A percentile compares a stretch with the other conserved stretches of the same genome.
Evolutionary conservation across 768 basidiomycete species (phyloP).

Genomic region (Boletus reticulatus): DNA sequence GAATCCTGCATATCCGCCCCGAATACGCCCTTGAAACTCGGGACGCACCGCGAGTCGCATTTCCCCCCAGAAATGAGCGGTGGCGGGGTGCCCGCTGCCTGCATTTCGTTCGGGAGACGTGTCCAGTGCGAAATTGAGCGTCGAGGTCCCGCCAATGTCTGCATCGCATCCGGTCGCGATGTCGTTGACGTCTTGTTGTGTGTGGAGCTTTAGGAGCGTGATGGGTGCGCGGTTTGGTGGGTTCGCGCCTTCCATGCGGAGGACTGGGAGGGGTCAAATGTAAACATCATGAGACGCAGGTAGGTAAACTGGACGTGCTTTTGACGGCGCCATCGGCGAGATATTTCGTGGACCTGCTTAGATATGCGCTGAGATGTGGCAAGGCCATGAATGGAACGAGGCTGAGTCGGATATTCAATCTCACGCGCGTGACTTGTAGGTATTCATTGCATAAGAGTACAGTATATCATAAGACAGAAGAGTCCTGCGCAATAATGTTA

Average conservation of each 20-base stretch:
- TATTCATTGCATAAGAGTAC: no score
- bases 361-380: slow-evolving; percentile 29
- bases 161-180: slow-evolving; percentile 81
- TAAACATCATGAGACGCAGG: background rate
- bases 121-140: slow-evolving; percentile 74
- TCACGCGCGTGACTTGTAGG: background rate
- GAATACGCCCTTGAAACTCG: slow-evolving; percentile 63
- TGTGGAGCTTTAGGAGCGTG: slow-evolving; percentile 65
- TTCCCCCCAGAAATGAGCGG: slow-evolving; percentile 76
- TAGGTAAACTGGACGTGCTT: slow-evolving; percentile 32
- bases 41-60: slow-evolving; percentile 70
- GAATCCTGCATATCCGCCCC: slow-evolving; percentile 90
- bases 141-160: slow-evolving; percentile 85
- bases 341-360: slow-evolving; percentile 39
- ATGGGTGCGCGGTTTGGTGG: slow-evolving; percentile 58
- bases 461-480: background rate
- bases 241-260: slow-evolving; percentile 77
- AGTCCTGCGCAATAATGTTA: slow-evolving; percentile 4
- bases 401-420: background rate
- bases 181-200: slow-evolving; percentile 52
- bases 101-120: slow-evolving; percentile 44
- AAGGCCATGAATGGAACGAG: slow-evolving; percentile 19
- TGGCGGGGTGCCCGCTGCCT: slow-evolving; percentile 47
- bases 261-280: slow-evolving; percentile 41
- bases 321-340: slow-evolving; percentile 41